phyloP scores from a whole-genome alignment of 139 green algal genomes.

The Eudorina sp. region DNA sequence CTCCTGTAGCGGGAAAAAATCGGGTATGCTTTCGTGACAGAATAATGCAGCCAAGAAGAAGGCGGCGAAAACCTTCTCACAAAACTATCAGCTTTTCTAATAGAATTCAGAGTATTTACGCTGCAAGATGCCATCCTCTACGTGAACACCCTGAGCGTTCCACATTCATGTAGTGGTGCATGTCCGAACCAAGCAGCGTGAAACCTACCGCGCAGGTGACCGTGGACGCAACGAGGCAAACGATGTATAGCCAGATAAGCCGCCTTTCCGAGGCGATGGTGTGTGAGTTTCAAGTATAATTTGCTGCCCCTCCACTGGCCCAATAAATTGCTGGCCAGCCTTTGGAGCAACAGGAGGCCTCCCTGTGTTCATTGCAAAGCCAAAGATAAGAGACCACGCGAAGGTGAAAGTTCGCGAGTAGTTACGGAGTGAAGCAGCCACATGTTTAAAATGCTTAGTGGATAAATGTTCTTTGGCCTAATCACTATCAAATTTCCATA shows the following conservation, averaged over 20 bases:
- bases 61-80: background rate
- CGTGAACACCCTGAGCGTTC: background rate
- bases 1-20: background rate
- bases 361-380: conserved; percentile 10
- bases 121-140: background rate
- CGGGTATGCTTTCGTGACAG: background rate
- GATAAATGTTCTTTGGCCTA: no score
- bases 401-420: background rate
- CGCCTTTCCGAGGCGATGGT: conserved; percentile 2
- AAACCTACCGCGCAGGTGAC: conserved; percentile 17
- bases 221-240: conserved; percentile 15
- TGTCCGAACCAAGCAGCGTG: background rate
- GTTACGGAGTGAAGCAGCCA: no score
- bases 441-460: no score
- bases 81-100: background rate
- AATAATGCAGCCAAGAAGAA: background rate
- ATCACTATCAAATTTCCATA: no score
- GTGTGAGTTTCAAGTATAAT: conserved; percentile 1
- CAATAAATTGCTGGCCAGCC: background rate
- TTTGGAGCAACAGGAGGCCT: conserved; percentile 33
- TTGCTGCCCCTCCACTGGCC: conserved; percentile 22
- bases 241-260: conserved; percentile 12
- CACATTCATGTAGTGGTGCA: conserved; percentile 13
- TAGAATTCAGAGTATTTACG: background rate
- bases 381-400: background rate